These are phyloP conservation scores for Cenococcum geophilum DNA, from an alignment of 495 filamentous ascomycete genomes.

Conservation along the genomic window DNA sequence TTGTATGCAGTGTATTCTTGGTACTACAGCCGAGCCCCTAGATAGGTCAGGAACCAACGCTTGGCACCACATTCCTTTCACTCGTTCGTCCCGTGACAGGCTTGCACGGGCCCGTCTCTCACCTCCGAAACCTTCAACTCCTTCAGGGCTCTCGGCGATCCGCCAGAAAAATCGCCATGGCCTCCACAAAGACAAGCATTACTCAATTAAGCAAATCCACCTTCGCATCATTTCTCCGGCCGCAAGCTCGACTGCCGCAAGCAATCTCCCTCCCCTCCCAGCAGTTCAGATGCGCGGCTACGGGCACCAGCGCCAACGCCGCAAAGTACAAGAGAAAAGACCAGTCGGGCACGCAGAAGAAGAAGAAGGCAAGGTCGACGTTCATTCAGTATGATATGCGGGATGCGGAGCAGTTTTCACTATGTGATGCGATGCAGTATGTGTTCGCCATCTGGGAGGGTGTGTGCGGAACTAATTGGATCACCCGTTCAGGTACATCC, in stretches of 20 bases:
- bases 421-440: constrained; percentile 92
- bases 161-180: constrained; percentile 6
- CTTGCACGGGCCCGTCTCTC: not conserved
- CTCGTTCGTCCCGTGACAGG: no score
- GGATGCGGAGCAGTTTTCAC: constrained; percentile 60
- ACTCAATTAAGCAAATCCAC: constrained; percentile 3
- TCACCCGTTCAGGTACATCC: constrained; percentile 61
- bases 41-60: no score
- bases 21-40: no score
- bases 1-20: no score
- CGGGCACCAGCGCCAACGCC: constrained; percentile 25
- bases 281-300: constrained; percentile 26
- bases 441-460: constrained; percentile 19
- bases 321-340: constrained; percentile 34
- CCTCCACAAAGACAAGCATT: constrained; percentile 5
- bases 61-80: no score
- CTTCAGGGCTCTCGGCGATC: not conserved
- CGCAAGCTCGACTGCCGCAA: constrained; percentile 3
- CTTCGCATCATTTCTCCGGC: not conserved
- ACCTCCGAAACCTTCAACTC: not conserved
- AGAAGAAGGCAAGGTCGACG: constrained; percentile 57
- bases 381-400: constrained; percentile 58
- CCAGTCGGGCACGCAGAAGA: constrained; percentile 42
- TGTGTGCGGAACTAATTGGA: not conserved
- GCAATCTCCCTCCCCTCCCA: constrained; percentile 22